Base-by-base conservation (phyloP, 2,329 filamentous ascomycete species). In the Septoria linicola region DNA sequence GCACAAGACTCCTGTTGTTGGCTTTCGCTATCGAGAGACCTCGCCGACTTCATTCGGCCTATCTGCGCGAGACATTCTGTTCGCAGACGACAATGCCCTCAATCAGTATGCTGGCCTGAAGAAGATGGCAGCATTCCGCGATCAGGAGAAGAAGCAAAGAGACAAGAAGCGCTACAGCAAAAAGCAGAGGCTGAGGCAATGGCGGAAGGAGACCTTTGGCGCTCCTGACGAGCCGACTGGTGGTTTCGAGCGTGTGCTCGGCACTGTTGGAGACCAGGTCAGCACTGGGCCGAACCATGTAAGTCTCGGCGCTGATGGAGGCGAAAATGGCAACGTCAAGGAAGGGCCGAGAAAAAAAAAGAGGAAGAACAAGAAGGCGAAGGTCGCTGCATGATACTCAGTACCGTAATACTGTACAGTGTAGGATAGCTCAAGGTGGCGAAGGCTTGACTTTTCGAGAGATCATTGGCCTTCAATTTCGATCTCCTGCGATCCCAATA, bases 31-130 rank as follows among this genome's bases (percentile, higher is more conserved):
- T 76, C 88, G 93, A 65, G 91, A 96, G 68, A 96, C 92, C 1
- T 95, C 89, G 0, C 92, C 93, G 1, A 85, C 87, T 49, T 83
- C 87, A 10, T 99, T 95, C 67, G 93, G 93, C 52, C 83, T 99
- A 65, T 95, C 89, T 0, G 78, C 91, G 1, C 82, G 85, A 55
- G 93, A 99, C 70, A 97, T 99, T 62, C 80, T 99, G 27, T 89
- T 95, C 59, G 89, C 91, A 0, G 87, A 86, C 37, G 93, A 99
- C 73, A 76, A 82, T 40, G 83, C 85, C 47, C 81, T 99, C 59
- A 99, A 99, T 70, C 80, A 91, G 59, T 99, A 87, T 66, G 92
- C 86, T 4, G 92, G 93, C 5, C 76, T 99, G 65, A 99, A 99
- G 80, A 97, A 96, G 74, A 81, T 96, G 53, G 91, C 92, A 3